Base-by-base conservation (phyloP, 257 asterid genomes). In the Nicotiana benthamiana region DNA sequence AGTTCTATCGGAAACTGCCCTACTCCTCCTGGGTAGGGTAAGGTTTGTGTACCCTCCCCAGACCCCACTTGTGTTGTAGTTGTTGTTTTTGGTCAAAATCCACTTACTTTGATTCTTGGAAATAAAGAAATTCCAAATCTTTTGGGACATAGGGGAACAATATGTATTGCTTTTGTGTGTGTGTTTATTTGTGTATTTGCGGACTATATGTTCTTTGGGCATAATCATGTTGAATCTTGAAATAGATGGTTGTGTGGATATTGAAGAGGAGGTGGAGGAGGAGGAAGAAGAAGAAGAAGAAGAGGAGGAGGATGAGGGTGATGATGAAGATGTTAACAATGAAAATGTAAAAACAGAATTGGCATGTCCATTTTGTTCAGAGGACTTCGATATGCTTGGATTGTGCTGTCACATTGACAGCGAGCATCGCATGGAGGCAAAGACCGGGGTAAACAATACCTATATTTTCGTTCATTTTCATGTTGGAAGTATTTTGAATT, bases 331-430 rank as follows among this genome's bases (percentile, higher is more conserved):
- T 26, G 77, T 43, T 10, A 46, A 57, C 22, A 80, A 68, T 20
- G 92, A 82, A 9, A 86, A 63, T 12, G 90, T 83, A 82, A 85
- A 85, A 66, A 90, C 87, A 4, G 99, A 93, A 82, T 86, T 94
- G 88, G 95, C 94, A 57, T 94, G 98, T 83, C 98, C 97, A 0
- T 94, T 93, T 85, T 94, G 98, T 86, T 36, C 80, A 3, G 98
- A 94, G 83, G 97, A 94, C 85, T 93, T 92, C 22, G 98, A 94
- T 82, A 91, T 93, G 36, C 89, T 94, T 4, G 98, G 94, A 18
- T 85, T 94, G 86, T 94, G 94, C 84, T 93, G 98, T 87, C 98
- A 94, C 91, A 88, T 94, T 79, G 98, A 94, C 81, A 88, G 93
- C 80, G 96, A 88, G 79, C 98, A 94, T 82, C 94, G 93, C 18